These are phyloP conservation scores for Acacia pycnantha DNA, from an alignment of 331 rosid species.

Conservation along the genomic window DNA sequence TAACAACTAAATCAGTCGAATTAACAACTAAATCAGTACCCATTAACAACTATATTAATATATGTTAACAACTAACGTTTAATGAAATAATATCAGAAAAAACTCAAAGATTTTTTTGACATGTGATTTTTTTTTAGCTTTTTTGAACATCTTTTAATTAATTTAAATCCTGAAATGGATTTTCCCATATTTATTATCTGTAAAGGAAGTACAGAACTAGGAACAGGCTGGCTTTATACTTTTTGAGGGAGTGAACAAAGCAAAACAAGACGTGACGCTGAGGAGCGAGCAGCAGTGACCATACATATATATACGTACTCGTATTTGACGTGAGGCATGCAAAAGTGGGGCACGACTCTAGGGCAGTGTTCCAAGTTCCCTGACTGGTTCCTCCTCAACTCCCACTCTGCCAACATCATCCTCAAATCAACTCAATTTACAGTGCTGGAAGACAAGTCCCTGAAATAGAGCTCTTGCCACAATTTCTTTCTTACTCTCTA, in stretches of 20 bases:
- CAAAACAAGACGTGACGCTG: neutral
- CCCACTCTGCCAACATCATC: neutral
- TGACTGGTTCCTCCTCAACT: neutral
- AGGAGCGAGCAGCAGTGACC: neutral
- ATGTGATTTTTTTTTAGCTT: too few species aligned
- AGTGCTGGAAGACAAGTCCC: neutral
- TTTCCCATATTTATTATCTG: too few species aligned
- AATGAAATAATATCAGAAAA: too few species aligned
- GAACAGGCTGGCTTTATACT: neutral
- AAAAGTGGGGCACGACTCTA: neutral
- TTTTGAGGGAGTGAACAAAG: neutral
- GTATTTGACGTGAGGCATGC: neutral
- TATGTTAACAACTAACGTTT: too few species aligned
- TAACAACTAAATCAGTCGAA: too few species aligned
- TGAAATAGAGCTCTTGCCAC: neutral
- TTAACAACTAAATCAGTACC: too few species aligned
- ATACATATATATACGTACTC: neutral
- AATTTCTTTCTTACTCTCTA: neutral
- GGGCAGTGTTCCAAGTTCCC: neutral
- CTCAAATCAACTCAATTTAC: neutral
- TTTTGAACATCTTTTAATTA: too few species aligned
- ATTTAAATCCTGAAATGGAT: too few species aligned
- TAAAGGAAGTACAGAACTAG: neutral
- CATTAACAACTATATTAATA: too few species aligned
- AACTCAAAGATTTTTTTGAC: too few species aligned